Percentiles rank a stretch among this genome's conserved stretches.
Conservation (phyloP, 345 rosid genomes). For the Syzygium grande region DNA sequence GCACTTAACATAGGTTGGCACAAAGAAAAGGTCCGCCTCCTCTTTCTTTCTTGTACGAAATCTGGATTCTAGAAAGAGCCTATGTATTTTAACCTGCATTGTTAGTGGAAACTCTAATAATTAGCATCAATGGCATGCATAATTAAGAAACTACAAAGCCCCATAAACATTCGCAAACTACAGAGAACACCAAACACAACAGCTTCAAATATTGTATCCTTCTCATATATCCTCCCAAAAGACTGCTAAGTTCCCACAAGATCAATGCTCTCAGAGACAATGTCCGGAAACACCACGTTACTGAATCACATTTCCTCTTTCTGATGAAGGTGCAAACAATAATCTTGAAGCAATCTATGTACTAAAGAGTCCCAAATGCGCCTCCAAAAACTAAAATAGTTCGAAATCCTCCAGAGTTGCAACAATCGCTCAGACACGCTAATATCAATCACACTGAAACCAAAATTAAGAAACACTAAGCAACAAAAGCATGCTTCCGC, state of each 20-base stretch:
- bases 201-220: neutral
- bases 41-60: constrained; percentile 66
- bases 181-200: neutral
- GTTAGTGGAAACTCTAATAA: neutral
- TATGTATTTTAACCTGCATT: constrained; percentile 78
- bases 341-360: neutral
- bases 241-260: neutral
- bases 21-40: constrained; percentile 91
- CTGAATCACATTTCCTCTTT: neutral
- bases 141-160: neutral
- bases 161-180: neutral
- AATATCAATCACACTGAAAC: neutral
- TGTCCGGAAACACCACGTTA: neutral
- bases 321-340: neutral
- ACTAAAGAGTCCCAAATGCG: neutral
- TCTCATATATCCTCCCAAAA: neutral
- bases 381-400: neutral
- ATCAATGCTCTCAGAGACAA: neutral
- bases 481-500: neutral
- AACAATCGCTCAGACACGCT: neutral
- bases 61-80: constrained; percentile 50
- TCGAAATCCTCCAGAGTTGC: neutral
- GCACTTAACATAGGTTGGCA: constrained; percentile 86
- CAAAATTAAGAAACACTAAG: neutral
- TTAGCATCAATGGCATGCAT: neutral